Percentiles rank a stretch among this genome's conserved stretches.
These are phyloP conservation scores for Corynespora cassiicola DNA, from an alignment of 2,329 filamentous ascomycete genomes.

Conservation along the genomic window DNA sequence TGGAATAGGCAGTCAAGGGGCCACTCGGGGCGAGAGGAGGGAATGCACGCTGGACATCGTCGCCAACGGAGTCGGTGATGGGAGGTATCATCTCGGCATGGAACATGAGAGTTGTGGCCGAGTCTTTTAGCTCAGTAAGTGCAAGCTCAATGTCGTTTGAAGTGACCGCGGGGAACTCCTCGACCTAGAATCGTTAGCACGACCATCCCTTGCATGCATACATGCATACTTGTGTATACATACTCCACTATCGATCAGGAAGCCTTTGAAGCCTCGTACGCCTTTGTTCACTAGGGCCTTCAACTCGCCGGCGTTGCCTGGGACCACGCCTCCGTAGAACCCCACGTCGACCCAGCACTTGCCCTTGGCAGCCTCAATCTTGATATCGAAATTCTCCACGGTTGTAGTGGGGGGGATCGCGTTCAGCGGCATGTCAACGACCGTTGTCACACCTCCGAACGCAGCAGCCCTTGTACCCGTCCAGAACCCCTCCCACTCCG, in stretches of 20 bases:
- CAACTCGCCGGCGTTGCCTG: conserved; percentile 83
- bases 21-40: conserved; percentile 75
- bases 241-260: conserved; percentile 95
- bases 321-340: conserved; percentile 94
- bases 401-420: conserved; percentile 97
- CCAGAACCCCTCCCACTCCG: conserved; percentile 98
- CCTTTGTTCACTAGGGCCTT: conserved; percentile 82
- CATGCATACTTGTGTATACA: conserved; percentile 49
- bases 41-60: conserved; percentile 73
- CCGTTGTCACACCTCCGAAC: conserved; percentile 94
- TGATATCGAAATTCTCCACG: conserved; percentile 79
- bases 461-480: conserved; percentile 93
- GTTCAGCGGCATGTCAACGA: conserved; percentile 97
- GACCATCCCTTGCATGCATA: not conserved
- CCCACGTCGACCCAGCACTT: conserved; percentile 99
- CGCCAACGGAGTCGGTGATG: conserved; percentile 78
- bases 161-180: conserved; percentile 94
- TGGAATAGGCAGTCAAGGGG: conserved; percentile 78
- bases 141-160: conserved; percentile 78
- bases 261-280: conserved; percentile 96
- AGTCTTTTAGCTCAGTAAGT: conserved; percentile 79
- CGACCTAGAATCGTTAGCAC: conserved; percentile 65
- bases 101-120: conserved; percentile 95
- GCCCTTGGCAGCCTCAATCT: conserved; percentile 80
- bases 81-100: conserved; percentile 98